Evolutionary conservation across 768 basidiomycete genomes (phyloP).

Genomic region (Candolleomyces eurysporus): DNA sequence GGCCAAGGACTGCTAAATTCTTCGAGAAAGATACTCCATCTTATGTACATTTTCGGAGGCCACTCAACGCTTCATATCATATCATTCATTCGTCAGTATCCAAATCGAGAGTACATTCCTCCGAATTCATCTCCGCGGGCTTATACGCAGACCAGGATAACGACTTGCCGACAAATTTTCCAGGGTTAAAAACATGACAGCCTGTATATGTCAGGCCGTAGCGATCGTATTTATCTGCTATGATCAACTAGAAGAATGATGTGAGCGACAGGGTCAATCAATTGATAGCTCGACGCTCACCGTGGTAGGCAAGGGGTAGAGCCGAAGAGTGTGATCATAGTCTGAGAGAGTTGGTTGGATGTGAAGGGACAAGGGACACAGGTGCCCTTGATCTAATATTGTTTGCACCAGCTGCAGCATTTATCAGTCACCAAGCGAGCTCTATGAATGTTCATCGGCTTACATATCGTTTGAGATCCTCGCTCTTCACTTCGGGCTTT

Average conservation of each 20-base stretch:
- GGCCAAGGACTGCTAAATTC: too few relatives aligned
- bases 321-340: constrained; percentile 85
- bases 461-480: constrained; percentile 87
- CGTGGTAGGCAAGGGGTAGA: constrained; percentile 92
- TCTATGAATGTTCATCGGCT: constrained; percentile 22
- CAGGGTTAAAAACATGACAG: constrained; percentile 98
- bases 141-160: constrained; percentile 90
- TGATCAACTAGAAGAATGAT: constrained; percentile 59
- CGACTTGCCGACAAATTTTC: constrained; percentile 80
- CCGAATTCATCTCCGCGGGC: constrained; percentile 80
- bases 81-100: constrained; percentile 4
- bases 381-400: constrained; percentile 91
- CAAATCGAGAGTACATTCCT: constrained; percentile 51
- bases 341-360: constrained; percentile 88
- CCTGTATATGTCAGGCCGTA: constrained; percentile 97
- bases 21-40: too few relatives aligned
- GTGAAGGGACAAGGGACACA: constrained; percentile 81
- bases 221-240: constrained; percentile 95
- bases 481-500: constrained; percentile 74
- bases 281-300: constrained; percentile 43
- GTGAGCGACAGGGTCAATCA: neutral
- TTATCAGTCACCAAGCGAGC: neutral
- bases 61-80: neutral
- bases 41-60: neutral
- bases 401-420: constrained; percentile 84